phyloP scores from a whole-genome alignment of 805 yeast species.

The Candida maesae region DNA sequence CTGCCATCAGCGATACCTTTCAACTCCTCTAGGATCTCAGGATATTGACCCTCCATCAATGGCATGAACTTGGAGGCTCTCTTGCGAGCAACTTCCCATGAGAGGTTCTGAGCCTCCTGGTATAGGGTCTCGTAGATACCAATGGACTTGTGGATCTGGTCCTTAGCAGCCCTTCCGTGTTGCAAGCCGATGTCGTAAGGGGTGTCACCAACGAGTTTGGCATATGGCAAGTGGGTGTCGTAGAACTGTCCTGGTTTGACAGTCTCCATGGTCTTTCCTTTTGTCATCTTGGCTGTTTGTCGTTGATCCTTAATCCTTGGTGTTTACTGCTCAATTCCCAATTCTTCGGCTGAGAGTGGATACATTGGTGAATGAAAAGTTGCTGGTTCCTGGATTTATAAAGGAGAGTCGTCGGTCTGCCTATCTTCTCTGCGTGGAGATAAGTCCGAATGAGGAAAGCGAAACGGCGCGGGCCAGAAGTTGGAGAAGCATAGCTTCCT shows the following conservation, averaged over 20 bases:
- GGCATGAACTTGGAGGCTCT: slow-evolving; percentile 29
- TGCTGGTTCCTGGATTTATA: too few relatives aligned
- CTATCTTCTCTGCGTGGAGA: slow-evolving; percentile 1
- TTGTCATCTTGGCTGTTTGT: not conserved
- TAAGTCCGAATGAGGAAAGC: slow-evolving; percentile 11
- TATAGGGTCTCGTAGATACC: slow-evolving; percentile 29
- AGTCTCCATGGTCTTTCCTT: slow-evolving; percentile 10
- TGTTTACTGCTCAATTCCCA: too few relatives aligned
- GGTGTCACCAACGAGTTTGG: slow-evolving; percentile 20
- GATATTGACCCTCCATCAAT: slow-evolving; percentile 24
- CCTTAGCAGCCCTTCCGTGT: slow-evolving; percentile 34
- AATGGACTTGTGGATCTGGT: slow-evolving; percentile 28
- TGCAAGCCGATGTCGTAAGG: slow-evolving; percentile 31
- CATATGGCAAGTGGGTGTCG: slow-evolving; percentile 28
- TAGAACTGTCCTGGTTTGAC: slow-evolving; percentile 20
- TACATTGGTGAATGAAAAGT: too few relatives aligned
- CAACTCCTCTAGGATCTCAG: slow-evolving; percentile 34
- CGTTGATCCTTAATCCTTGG: not conserved
- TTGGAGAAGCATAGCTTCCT: too few relatives aligned
- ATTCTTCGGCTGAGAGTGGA: too few relatives aligned
- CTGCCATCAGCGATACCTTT: slow-evolving; percentile 38
- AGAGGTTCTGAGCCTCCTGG: slow-evolving; percentile 21
- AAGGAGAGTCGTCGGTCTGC: too few relatives aligned
- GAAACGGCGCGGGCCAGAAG: slow-evolving; percentile 1
- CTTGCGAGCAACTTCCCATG: slow-evolving; percentile 31